Base-by-base conservation (phyloP, 2,329 filamentous ascomycete species). In the Arthrobotrys sphaeroides region DNA sequence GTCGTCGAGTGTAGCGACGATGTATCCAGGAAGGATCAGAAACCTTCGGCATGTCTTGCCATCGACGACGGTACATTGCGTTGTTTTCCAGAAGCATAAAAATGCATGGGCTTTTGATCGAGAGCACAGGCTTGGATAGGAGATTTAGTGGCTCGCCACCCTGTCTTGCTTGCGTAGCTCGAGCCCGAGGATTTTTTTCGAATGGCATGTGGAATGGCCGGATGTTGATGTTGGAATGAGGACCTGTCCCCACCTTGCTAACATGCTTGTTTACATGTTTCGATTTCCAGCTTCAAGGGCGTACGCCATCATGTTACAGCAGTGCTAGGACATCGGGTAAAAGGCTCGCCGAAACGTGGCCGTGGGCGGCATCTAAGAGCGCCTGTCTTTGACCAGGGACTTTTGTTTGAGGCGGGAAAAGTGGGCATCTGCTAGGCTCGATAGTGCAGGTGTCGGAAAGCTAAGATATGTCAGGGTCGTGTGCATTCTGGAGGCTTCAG, bases 91-190 rank as follows among this genome's bases (percentile, higher is more conserved):
- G 31, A 57, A 49, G 24, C 20, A 40, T 55, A 43, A 49, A 38
- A 69, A 24, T 40, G 40, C 47, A 59, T 49, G 62, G 55, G 60
- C 20, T 31, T n/a, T n/a, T 49, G 43, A 60, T 61, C n/a, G 47
- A 55, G 20, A 61, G 33, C 42, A 53, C 69, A 61, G 43, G 51
- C 69, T 12, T 16, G 31, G 47, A 22, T 36, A 66, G 5, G 31
- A 33, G 1, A 12, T 66, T 22, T 16, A 67, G 69, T 73, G 61
- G 69, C 26, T 67, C 69, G 60, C 69, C 69, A 73, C 69, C 42
- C 24, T 66, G 69, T 73, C 60, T 61, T 45, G 61, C 53, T 61
- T 40, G 16, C n/a, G 38, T 43, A 66, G 53, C 43, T 59, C 18
- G 61, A 60, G 24, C 5, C 26, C n/a, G n/a, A n/a, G n/a, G n/a